phyloP scores from a whole-genome alignment of 2,329 filamentous ascomycete species.

The Colletotrichum orchidophilum region DNA sequence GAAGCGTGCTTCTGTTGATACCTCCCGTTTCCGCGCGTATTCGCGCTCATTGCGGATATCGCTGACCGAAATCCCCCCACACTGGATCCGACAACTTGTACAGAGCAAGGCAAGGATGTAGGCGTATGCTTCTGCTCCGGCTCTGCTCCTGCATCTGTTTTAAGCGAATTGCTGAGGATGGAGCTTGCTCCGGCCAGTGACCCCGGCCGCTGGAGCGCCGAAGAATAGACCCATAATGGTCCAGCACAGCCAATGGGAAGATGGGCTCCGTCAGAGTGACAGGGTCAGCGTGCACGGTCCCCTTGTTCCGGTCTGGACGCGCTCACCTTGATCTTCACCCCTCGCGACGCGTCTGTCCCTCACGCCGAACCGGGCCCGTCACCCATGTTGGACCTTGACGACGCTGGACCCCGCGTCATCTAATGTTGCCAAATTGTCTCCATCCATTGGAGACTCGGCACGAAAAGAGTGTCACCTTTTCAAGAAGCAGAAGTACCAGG shows the following conservation, averaged over 20 bases:
- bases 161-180: background rate
- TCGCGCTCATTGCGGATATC: background rate
- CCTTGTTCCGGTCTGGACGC: slow-evolving; percentile 13
- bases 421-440: background rate
- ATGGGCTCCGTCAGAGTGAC: background rate
- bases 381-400: background rate
- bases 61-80: slow-evolving; percentile 15
- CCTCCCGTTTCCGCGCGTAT: background rate
- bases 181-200: background rate
- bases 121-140: background rate
- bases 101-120: background rate
- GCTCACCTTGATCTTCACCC: slow-evolving; percentile 16
- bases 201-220: slow-evolving; percentile 8
- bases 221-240: background rate
- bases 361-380: background rate
- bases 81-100: background rate
- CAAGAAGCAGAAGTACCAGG: background rate
- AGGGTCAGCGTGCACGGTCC: slow-evolving; percentile 6
- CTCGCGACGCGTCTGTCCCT: slow-evolving; percentile 22
- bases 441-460: background rate
- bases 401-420: background rate
- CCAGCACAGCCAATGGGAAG: background rate
- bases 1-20: slow-evolving; percentile 4
- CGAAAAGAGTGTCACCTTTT: background rate
- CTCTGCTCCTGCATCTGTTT: background rate